A percentile compares a stretch with the other conserved stretches of the same genome.
Conservation (phyloP, 2,329 filamentous ascomycete species). For the Pseudogymnoascus sp. region DNA sequence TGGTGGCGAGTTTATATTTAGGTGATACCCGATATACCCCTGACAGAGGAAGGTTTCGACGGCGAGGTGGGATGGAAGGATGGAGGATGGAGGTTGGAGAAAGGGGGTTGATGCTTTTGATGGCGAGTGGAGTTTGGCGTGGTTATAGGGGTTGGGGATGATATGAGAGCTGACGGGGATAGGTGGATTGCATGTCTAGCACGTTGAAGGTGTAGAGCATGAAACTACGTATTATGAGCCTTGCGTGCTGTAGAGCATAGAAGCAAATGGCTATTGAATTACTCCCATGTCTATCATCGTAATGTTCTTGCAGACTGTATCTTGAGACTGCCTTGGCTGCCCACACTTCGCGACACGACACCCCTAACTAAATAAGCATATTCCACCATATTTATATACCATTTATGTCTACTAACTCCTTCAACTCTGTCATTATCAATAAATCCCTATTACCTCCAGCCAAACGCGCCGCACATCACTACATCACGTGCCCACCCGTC, state of each 20-base stretch:
- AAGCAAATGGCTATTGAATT: not conserved
- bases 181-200: not conserved
- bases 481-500: conserved; percentile 2
- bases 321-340: not conserved
- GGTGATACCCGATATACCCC: conserved; percentile 8
- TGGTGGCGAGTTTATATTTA: conserved; percentile 8
- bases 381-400: not conserved
- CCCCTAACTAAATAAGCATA: not conserved
- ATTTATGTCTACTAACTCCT: not conserved
- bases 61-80: not conserved
- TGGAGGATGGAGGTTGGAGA: not conserved
- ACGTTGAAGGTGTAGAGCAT: not conserved
- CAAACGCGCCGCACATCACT: not conserved
- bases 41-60: conserved; percentile 3
- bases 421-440: not conserved
- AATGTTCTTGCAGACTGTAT: not conserved
- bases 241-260: not conserved
- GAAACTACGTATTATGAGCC: not conserved
- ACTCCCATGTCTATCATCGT: not conserved
- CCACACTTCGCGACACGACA: not conserved
- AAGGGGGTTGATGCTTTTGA: not conserved
- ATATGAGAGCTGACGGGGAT: not conserved
- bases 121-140: not conserved
- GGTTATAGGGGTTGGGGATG: not conserved
- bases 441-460: not conserved